Base-by-base conservation (phyloP, 768 basidiomycete species). In the Pleurotus cornucopiae region DNA sequence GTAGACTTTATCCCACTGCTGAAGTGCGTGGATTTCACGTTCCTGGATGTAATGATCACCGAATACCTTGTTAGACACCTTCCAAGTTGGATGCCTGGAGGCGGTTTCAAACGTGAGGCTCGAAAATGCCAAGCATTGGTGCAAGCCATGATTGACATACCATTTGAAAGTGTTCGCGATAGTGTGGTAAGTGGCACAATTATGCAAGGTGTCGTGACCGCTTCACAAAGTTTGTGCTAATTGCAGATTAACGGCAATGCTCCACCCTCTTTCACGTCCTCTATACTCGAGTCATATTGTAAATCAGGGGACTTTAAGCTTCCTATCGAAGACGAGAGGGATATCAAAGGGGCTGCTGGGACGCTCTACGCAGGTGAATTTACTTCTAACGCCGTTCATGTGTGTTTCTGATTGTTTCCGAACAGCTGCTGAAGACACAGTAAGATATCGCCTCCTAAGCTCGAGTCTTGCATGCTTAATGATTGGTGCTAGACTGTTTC, bases 271-370 rank as follows among this genome's bases (percentile, higher is more conserved):
- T 76, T 79, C 58, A 78, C 76, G 4, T 76, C 76, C 30, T 69
- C 65, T 20, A 69, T 81, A 49, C 65, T 81, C 45, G 73, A 77
- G 59, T 64, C 70, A 23, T 70, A 74, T 55, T 67, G 71, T 48
- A 67, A 67, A 39, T 63, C 68, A 39, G 62, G 61, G 38, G 68
- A 72, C 54, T 72, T 69, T 14, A 65, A 61, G 45, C 60, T 75
- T 49, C 64, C 67, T 46, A 63, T 63, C 18, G 76, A 77, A 63
- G 77, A 78, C 43, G 79, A 80, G 59, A 72, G 76, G 56, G 76
- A 81, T 64, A 81, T 83, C 63, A 80, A 77, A 70, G 80, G 79
- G 43, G 76, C 78, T n/a, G 79, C 80, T 49, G 80, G 76, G 26
- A 81, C 80, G 5, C 67, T 82, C 47, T 79, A 74, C 64, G 73